Conservation (phyloP, 2,329 filamentous ascomycete species). For the Eutypa lata region DNA sequence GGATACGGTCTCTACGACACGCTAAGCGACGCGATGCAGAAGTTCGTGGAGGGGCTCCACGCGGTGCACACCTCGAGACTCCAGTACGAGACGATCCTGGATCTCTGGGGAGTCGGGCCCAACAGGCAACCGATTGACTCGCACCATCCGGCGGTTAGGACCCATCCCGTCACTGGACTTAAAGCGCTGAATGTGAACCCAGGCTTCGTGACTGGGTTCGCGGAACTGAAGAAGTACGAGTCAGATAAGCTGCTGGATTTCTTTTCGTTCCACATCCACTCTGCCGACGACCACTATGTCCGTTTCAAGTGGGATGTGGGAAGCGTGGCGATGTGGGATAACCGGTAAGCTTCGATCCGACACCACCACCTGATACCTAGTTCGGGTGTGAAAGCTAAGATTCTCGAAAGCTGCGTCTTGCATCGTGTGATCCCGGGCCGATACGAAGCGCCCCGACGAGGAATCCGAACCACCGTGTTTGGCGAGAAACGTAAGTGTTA, state of each 20-base stretch:
- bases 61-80: constrained; percentile 43
- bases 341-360: constrained; percentile 27
- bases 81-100: constrained; percentile 45
- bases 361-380: not conserved
- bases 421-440: constrained; percentile 41
- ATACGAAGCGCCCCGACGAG: constrained; percentile 33
- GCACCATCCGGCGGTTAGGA: constrained; percentile 46
- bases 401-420: constrained; percentile 25
- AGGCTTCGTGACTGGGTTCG: constrained; percentile 45
- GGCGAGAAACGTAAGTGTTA: constrained; percentile 39
- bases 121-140: constrained; percentile 44
- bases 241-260: constrained; percentile 46
- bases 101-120: constrained; percentile 38
- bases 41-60: constrained; percentile 40
- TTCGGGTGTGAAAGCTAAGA: not conserved
- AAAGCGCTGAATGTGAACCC: constrained; percentile 45
- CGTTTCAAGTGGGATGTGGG: constrained; percentile 49
- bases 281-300: constrained; percentile 47
- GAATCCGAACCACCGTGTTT: constrained; percentile 41
- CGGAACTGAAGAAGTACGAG: constrained; percentile 46
- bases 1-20: constrained; percentile 43
- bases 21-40: constrained; percentile 39
- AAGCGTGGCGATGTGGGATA: constrained; percentile 50
- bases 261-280: constrained; percentile 43
- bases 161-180: constrained; percentile 45